Evolutionary conservation across 768 basidiomycete species (phyloP).

Genomic region (Pulveroboletus sp.): DNA sequence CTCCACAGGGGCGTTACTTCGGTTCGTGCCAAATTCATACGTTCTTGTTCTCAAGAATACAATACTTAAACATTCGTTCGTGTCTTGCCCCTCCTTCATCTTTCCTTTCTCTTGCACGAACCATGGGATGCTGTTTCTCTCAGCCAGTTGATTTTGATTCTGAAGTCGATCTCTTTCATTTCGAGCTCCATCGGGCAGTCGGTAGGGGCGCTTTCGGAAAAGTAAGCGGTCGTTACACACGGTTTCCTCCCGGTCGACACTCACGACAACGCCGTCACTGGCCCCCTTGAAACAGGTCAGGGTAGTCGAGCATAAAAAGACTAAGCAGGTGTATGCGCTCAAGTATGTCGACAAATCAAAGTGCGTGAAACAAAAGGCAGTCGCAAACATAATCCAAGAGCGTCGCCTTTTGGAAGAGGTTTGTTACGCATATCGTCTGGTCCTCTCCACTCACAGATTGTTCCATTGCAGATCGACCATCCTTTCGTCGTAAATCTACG

Average conservation of each 20-base stretch:
- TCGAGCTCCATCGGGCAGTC: conserved; percentile 90
- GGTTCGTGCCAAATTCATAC: conserved; percentile 24
- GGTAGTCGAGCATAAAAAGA: conserved; percentile 93
- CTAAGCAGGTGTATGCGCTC: conserved; percentile 88
- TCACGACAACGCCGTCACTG: neutral
- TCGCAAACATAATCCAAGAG: conserved; percentile 93
- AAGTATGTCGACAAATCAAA: conserved; percentile 98
- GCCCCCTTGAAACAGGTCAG: conserved; percentile 58
- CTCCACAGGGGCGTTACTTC: conserved; percentile 1
- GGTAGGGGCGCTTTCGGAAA: conserved; percentile 99
- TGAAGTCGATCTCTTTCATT: conserved; percentile 90
- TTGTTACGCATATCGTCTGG: conserved; percentile 5
- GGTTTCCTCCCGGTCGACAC: conserved; percentile 2
- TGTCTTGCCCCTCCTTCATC: conserved; percentile 22
- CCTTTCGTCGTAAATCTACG: conserved; percentile 86
- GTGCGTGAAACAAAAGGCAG: conserved; percentile 85
- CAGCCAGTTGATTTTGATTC: conserved; percentile 82
- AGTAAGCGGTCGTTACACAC: conserved; percentile 39
- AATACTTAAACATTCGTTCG: conserved; percentile 22
- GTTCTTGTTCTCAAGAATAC: conserved; percentile 33
- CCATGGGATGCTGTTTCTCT: conserved; percentile 58
- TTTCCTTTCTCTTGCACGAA: conserved; percentile 36
- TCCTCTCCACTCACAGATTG: conserved; percentile 7
- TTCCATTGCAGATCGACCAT: conserved; percentile 64
- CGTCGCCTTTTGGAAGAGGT: conserved; percentile 91